Evolutionary conservation across 768 basidiomycete species (phyloP), one percentile per base, ranked within the genome.

Genomic region (Thelephora ganbajun): DNA sequence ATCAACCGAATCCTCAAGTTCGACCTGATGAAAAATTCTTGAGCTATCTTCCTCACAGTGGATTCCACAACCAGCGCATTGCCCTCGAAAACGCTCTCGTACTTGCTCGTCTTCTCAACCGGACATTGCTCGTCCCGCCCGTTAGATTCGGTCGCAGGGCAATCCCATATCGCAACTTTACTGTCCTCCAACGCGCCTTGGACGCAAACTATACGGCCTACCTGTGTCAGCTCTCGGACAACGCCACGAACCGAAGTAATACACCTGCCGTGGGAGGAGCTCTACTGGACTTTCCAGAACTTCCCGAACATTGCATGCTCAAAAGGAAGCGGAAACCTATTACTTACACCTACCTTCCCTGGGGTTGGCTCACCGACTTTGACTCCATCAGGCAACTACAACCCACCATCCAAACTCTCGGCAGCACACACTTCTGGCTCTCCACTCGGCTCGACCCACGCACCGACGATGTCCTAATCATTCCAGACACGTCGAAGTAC

Each of bases 21-120:
- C 37, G 45, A 13, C 45, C 49, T 11, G 65, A 60, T n/a, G 68
- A 69, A 51, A 66, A 59, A 46, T 90, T 73, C 60, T 62, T 91
- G 16, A 69, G 83, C 16, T 90, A 86, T 60, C 68, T 90, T 16
- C 86, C 87, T 11, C 86, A 90, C 59, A 85, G 83, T 52, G 83
- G 85, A 2, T 82, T 85, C 54, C 84, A 90, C 62, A 90, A 87
- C 61, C 85, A 90, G 63, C 79, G 86, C 33, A 87, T 91, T 53
- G 80, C 84, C 14, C 72, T 91, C 51, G 84, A 90, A 64, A 91
- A 91, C 56, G 88, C 84, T 2, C 71, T 89, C 16, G 67, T 80
- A n/a, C 72, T 90, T 45, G 71, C 86, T 1, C 67, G 63, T 50
- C 59, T 82, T 26, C 72, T 87, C 50, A 79, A 82, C 63, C 80